Percentiles rank a stretch among this genome's conserved stretches.
Evolutionary conservation across 1,139 yeast genomes (phyloP).

Genomic region (Kurtzmaniella quercitrusa): DNA sequence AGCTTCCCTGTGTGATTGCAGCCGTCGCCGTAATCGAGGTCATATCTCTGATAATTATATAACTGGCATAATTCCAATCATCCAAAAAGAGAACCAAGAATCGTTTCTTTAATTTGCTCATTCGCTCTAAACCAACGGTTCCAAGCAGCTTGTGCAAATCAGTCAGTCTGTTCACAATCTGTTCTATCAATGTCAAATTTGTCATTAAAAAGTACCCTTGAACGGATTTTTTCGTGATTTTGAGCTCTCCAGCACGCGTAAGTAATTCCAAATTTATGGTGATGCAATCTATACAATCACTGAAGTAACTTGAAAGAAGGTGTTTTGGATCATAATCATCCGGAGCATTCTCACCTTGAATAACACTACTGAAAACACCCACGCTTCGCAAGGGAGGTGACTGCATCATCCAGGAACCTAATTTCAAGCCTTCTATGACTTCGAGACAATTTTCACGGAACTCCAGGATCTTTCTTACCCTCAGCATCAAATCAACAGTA

Average conservation of each 20-base stretch:
- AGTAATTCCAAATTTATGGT: constrained; percentile 54
- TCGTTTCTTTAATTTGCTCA: constrained; percentile 68
- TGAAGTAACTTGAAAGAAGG: constrained; percentile 58
- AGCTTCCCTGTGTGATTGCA: constrained; percentile 18
- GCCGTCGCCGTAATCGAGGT: constrained; percentile 48
- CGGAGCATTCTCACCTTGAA: constrained; percentile 19
- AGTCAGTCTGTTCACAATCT: constrained; percentile 60
- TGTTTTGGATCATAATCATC: constrained; percentile 42
- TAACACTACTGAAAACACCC: constrained; percentile 45
- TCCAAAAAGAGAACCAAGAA: constrained; percentile 72
- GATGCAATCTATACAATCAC: constrained; percentile 74
- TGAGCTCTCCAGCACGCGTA: constrained; percentile 34
- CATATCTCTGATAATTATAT: constrained; percentile 65
- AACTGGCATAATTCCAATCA: constrained; percentile 82
- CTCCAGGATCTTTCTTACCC: constrained; percentile 61
- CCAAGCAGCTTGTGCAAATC: constrained; percentile 54
- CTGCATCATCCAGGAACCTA: constrained; percentile 70
- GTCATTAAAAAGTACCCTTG: constrained; percentile 72
- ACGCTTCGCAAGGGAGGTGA: constrained; percentile 50
- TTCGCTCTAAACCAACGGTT: constrained; percentile 58
- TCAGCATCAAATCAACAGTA: constrained; percentile 61
- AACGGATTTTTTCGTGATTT: constrained; percentile 36
- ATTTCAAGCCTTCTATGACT: constrained; percentile 48
- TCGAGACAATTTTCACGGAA: constrained; percentile 51
- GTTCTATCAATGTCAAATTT: constrained; percentile 72